Evolutionary conservation across 495 filamentous ascomycete genomes (phyloP).

Genomic region (Saxophila tyrrhenica): DNA sequence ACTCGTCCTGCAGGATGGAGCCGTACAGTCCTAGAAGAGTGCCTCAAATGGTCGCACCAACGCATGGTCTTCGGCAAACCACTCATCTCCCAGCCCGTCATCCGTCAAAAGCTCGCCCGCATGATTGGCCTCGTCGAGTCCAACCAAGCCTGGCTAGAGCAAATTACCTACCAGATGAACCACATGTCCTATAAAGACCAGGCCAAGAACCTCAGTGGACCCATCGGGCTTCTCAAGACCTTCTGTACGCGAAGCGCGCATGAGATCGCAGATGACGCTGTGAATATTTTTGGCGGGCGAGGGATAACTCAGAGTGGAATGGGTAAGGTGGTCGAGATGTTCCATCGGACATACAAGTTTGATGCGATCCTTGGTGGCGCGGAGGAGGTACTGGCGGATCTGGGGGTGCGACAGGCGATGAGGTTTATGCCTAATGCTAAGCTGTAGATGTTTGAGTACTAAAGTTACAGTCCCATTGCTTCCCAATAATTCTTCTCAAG

Average conservation of each 20-base stretch:
- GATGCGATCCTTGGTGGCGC: slow-evolving; percentile 78
- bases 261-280: slow-evolving; percentile 70
- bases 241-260: slow-evolving; percentile 63
- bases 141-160: slow-evolving; percentile 78
- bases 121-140: slow-evolving; percentile 77
- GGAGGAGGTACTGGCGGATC: slow-evolving; percentile 72
- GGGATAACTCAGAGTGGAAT: slow-evolving; percentile 73
- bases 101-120: slow-evolving; percentile 76
- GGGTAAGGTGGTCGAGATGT: slow-evolving; percentile 70
- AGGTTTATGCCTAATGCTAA: slow-evolving; percentile 75
- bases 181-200: slow-evolving; percentile 73
- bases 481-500: background rate
- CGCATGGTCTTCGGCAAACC: slow-evolving; percentile 76
- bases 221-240: slow-evolving; percentile 75
- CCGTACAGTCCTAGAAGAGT: slow-evolving; percentile 68
- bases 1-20: slow-evolving; percentile 32
- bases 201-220: slow-evolving; percentile 61
- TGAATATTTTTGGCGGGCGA: slow-evolving; percentile 79
- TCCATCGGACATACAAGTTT: slow-evolving; percentile 78
- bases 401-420: slow-evolving; percentile 73
- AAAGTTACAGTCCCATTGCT: background rate
- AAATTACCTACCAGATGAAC: slow-evolving; percentile 78
- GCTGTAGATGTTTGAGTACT: slow-evolving; percentile 36
- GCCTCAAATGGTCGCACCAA: slow-evolving; percentile 82
- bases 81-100: slow-evolving; percentile 73